Evolutionary conservation across 2,329 filamentous ascomycete species (phyloP).

Genomic region (Alternaria gansuensis): DNA sequence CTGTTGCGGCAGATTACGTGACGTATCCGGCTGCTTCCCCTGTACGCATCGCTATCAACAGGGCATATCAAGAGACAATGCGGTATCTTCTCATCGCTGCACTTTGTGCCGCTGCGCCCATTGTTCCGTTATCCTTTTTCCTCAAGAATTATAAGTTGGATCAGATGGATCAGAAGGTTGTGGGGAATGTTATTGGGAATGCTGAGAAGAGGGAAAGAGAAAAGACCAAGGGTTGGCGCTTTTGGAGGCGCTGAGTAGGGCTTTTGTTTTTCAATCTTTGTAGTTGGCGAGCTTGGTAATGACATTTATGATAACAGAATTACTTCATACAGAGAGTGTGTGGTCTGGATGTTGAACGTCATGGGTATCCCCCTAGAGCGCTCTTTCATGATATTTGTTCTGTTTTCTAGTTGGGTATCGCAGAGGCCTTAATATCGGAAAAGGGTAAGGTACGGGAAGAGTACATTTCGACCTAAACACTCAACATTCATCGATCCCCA

Average conservation of each 20-base stretch:
- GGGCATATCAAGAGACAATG: conserved; percentile 72
- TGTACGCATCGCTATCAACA: conserved; percentile 68
- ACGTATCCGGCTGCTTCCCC: conserved; percentile 65
- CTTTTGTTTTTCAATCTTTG: too few species aligned
- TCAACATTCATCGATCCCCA: too few species aligned
- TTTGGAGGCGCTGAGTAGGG: conserved; percentile 22
- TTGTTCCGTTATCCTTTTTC: conserved; percentile 65
- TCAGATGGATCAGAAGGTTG: conserved; percentile 58
- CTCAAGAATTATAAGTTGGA: conserved; percentile 68
- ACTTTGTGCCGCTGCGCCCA: conserved; percentile 63
- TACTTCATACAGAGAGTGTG: too few species aligned
- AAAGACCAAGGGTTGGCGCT: conserved; percentile 19
- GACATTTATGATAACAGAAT: too few species aligned
- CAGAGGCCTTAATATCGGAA: too few species aligned
- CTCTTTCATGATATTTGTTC: too few species aligned
- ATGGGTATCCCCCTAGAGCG: too few species aligned
- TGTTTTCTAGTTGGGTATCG: too few species aligned
- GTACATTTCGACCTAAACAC: too few species aligned
- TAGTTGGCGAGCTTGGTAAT: too few species aligned
- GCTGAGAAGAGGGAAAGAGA: conserved; percentile 13
- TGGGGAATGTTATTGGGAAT: conserved; percentile 55
- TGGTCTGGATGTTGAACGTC: too few species aligned
- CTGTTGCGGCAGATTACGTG: conserved; percentile 52
- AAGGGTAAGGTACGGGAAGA: too few species aligned
- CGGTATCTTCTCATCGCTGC: conserved; percentile 65